A percentile compares a stretch with the other conserved stretches of the same genome.
Evolutionary conservation across 2,329 filamentous ascomycete species (phyloP).

Genomic region (Verticillium albo-atrum): DNA sequence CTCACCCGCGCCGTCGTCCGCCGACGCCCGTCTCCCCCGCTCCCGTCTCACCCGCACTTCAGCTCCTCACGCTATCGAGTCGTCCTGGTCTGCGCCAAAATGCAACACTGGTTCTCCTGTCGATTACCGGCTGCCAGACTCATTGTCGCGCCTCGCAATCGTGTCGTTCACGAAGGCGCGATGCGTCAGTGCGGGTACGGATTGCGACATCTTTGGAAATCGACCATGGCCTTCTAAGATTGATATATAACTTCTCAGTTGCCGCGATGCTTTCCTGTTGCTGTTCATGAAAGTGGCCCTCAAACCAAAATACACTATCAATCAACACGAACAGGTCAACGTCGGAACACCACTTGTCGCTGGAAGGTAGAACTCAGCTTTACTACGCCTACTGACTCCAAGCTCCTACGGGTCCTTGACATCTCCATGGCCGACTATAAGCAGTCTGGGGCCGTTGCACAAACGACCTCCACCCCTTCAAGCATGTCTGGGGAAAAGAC

Average conservation of each 20-base stretch:
- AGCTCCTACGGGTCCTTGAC: too few species aligned
- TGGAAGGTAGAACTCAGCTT: too few species aligned
- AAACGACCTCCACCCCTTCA: background rate
- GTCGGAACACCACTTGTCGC: too few species aligned
- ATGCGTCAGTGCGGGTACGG: background rate
- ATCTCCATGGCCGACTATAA: background rate
- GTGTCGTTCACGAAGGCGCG: background rate
- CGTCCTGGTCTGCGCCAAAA: too few species aligned
- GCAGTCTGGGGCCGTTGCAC: background rate
- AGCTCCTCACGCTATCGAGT: background rate
- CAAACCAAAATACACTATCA: too few species aligned
- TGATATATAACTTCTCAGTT: background rate
- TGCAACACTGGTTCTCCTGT: background rate
- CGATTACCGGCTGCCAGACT: background rate
- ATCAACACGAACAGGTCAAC: too few species aligned
- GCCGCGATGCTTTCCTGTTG: background rate
- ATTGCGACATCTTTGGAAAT: background rate
- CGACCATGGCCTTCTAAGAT: background rate
- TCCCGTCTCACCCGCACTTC: background rate
- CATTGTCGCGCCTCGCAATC: background rate
- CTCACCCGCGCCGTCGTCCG: background rate
- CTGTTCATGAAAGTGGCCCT: too few species aligned
- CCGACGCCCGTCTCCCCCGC: background rate
- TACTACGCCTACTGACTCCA: too few species aligned
- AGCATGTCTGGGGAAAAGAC: background rate